A percentile compares a stretch with the other conserved stretches of the same genome.
Evolutionary conservation across 2,329 filamentous ascomycete genomes (phyloP).

Genomic region (Fusarium burgessii): DNA sequence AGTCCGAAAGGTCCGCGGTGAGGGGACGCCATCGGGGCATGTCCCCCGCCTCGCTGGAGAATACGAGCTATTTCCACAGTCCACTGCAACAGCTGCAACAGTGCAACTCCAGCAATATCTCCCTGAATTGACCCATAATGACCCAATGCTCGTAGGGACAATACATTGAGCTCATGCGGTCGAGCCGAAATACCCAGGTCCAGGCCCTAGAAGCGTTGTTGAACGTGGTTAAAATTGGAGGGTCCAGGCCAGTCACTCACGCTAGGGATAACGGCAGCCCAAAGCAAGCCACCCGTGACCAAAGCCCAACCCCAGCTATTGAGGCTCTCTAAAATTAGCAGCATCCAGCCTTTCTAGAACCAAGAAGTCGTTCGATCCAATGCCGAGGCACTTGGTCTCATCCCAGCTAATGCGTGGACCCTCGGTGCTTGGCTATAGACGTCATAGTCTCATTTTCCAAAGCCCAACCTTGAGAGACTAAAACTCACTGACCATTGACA

Average conservation of each 20-base stretch:
- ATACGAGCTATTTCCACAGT: slow-evolving; percentile 15
- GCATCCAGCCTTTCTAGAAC: slow-evolving; percentile 10
- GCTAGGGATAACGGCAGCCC: slow-evolving; percentile 10
- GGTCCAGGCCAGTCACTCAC: neutral
- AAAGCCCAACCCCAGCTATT: neutral
- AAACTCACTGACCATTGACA: neutral
- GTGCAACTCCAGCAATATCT: neutral
- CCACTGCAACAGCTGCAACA: neutral
- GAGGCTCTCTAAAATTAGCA: slow-evolving; percentile 14
- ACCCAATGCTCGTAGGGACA: neutral
- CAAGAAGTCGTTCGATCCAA: neutral
- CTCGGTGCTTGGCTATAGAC: slow-evolving; percentile 5
- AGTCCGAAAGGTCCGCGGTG: neutral
- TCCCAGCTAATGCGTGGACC: neutral
- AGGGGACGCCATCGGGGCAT: neutral
- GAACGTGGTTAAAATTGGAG: slow-evolving; percentile 8
- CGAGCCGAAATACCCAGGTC: neutral
- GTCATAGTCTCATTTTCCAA: slow-evolving; percentile 8
- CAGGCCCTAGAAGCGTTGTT: neutral
- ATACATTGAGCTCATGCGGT: slow-evolving; percentile 5
- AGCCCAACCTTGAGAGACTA: neutral
- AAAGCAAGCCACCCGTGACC: neutral
- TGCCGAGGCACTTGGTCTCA: neutral
- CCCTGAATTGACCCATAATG: neutral
- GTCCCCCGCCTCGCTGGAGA: neutral